Percentiles rank a stretch among this genome's conserved stretches.
Evolutionary conservation across 192 early-diverging fungal genomes (phyloP).

Genomic region (Entrophospora sp.): DNA sequence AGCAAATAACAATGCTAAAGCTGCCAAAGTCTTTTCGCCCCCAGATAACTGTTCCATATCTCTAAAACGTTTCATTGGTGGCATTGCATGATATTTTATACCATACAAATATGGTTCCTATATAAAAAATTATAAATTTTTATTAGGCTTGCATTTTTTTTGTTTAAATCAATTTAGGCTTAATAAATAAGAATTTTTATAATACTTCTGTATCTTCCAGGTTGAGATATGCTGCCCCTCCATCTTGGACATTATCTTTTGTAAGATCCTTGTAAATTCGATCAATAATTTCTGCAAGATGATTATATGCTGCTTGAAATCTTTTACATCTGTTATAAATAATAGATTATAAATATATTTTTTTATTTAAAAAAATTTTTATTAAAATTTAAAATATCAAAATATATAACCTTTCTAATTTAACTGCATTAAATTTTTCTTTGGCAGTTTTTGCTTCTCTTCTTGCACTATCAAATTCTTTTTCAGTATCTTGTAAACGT

Average conservation of each 20-base stretch:
- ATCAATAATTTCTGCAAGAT: slow-evolving; percentile 89
- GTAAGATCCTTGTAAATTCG: slow-evolving; percentile 95
- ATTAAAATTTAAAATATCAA: background rate
- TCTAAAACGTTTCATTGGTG: slow-evolving; percentile 97
- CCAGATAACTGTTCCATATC: slow-evolving; percentile 99
- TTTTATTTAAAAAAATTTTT: background rate
- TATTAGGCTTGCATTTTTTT: background rate
- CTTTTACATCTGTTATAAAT: slow-evolving; percentile 34
- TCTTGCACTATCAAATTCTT: slow-evolving; percentile 76
- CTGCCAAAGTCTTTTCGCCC: slow-evolving; percentile 98
- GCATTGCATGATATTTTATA: slow-evolving; percentile 98
- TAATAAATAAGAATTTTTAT: background rate
- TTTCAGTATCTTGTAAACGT: slow-evolving; percentile 69
- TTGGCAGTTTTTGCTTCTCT: slow-evolving; percentile 74
- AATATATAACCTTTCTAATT: slow-evolving; percentile 59
- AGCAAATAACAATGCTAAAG: slow-evolving; percentile 92
- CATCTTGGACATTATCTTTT: slow-evolving; percentile 77
- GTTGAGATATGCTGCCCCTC: slow-evolving; percentile 90
- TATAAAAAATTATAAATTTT: background rate
- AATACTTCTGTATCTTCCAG: slow-evolving; percentile 74
- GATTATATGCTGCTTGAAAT: slow-evolving; percentile 79
- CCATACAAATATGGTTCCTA: slow-evolving; percentile 87
- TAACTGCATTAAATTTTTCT: slow-evolving; percentile 70
- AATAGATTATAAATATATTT: background rate
- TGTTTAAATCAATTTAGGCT: too few relatives aligned